Evolutionary conservation across 768 basidiomycete genomes (phyloP).

Genomic region (Brasilioporus rufonigricans): DNA sequence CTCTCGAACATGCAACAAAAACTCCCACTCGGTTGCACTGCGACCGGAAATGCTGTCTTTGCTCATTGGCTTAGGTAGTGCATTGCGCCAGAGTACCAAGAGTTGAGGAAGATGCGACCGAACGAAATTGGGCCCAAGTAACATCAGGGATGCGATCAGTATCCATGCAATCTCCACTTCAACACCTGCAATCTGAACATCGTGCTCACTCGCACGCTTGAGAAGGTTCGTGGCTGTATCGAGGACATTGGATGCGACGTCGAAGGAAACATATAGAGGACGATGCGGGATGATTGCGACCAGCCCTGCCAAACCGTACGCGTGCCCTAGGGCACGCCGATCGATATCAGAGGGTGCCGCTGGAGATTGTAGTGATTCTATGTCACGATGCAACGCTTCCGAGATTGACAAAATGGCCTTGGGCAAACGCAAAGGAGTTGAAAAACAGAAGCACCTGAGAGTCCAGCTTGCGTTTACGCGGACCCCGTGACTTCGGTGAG

Average conservation of each 20-base stretch:
- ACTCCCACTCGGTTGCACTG: constrained; percentile 80
- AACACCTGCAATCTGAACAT: constrained; percentile 73
- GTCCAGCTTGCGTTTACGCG: constrained; percentile 86
- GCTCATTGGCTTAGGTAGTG: constrained; percentile 89
- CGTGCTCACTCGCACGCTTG: constrained; percentile 89
- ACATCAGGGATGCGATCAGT: constrained; percentile 85
- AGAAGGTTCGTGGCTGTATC: constrained; percentile 89
- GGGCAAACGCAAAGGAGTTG: constrained; percentile 82
- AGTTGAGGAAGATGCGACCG: constrained; percentile 91
- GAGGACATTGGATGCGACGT: constrained; percentile 85
- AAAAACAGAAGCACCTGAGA: constrained; percentile 86
- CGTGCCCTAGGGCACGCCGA: constrained; percentile 76
- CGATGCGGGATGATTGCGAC: constrained; percentile 83
- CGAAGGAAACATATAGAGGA: constrained; percentile 93
- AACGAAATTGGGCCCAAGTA: constrained; percentile 90
- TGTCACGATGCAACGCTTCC: constrained; percentile 82
- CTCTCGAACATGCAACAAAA: constrained; percentile 88
- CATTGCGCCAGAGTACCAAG: constrained; percentile 95
- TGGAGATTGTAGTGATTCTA: constrained; percentile 69
- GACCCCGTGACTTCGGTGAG: constrained; percentile 86
- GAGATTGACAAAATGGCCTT: constrained; percentile 73
- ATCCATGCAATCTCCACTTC: constrained; percentile 97
- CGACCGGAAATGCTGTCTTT: constrained; percentile 75
- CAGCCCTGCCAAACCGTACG: constrained; percentile 86
- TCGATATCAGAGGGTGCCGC: constrained; percentile 69